Percentiles rank a stretch among this genome's conserved stretches.
Conservation (phyloP, 192 early-diverging fungal genomes). For the Pilaira anomala region DNA sequence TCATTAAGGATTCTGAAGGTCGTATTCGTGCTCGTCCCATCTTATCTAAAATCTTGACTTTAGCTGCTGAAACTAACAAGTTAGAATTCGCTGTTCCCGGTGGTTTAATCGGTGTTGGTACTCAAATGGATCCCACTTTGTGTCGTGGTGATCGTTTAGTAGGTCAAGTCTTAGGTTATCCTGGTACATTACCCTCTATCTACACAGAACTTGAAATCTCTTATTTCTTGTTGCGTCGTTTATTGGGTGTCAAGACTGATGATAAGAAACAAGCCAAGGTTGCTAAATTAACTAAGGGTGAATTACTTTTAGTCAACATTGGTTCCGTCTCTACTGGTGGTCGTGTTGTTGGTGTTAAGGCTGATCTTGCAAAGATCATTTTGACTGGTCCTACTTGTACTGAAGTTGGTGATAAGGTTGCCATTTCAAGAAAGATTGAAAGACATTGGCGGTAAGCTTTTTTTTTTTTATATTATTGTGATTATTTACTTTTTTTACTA, state of each 20-base stretch:
- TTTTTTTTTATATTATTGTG: not conserved
- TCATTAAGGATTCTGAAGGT: conserved; percentile 82
- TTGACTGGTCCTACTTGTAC: conserved; percentile 91
- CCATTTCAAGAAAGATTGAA: conserved; percentile 92
- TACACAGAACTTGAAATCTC: conserved; percentile 96
- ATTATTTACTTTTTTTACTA: conserved; percentile 4
- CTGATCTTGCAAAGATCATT: conserved; percentile 90
- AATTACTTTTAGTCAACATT: conserved; percentile 95
- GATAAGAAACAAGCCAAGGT: conserved; percentile 98
- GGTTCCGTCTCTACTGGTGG: conserved; percentile 94
- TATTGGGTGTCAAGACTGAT: conserved; percentile 95
- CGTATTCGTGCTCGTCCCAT: conserved; percentile 82
- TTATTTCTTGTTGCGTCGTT: conserved; percentile 92
- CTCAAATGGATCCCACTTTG: conserved; percentile 90
- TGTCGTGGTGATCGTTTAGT: conserved; percentile 96
- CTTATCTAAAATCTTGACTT: conserved; percentile 82
- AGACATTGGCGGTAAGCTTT: conserved; percentile 88
- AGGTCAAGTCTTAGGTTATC: conserved; percentile 90
- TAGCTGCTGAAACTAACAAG: conserved; percentile 86
- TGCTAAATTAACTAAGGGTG: conserved; percentile 87
- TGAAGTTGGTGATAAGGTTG: conserved; percentile 94
- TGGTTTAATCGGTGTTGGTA: conserved; percentile 97
- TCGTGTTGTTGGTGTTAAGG: conserved; percentile 90
- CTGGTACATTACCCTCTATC: conserved; percentile 89
- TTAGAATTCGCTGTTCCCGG: conserved; percentile 99